phyloP scores from a whole-genome alignment of 306 rosid species.

The Alnus glutinosa region DNA sequence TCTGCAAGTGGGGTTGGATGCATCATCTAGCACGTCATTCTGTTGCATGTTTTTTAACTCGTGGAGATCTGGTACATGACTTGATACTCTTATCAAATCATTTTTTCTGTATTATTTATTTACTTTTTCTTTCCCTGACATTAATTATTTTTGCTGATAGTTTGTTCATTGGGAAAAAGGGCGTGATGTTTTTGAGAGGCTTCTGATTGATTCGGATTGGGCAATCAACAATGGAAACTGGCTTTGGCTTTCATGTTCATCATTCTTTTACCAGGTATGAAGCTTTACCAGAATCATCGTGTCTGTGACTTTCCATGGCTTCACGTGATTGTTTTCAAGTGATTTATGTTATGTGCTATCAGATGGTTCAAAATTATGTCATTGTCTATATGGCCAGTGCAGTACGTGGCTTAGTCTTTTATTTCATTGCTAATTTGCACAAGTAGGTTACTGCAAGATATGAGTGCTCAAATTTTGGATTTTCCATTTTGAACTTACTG shows the following conservation, averaged over 20 bases:
- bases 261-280: conserved; percentile 88
- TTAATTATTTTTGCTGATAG: conserved; percentile 38
- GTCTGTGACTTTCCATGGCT: conserved; percentile 1
- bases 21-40: conserved; percentile 95
- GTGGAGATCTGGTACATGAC: conserved; percentile 84
- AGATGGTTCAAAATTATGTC: neutral
- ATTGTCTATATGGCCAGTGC: neutral
- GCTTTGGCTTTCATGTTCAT: conserved; percentile 96
- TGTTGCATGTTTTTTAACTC: conserved; percentile 91
- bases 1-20: conserved; percentile 95
- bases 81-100: conserved; percentile 1
- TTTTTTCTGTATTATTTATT: neutral
- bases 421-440: neutral
- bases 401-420: neutral
- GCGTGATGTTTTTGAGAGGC: conserved; percentile 91
- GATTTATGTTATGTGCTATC: neutral
- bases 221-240: conserved; percentile 94
- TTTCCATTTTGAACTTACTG: neutral
- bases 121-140: conserved; percentile 17
- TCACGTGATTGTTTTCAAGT: neutral
- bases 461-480: conserved; percentile 19
- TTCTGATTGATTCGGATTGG: conserved; percentile 96
- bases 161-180: conserved; percentile 96
- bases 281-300: conserved; percentile 4
- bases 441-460: neutral